Evolutionary conservation across 495 filamentous ascomycete species (phyloP).

Genomic region (Amniculicola lignicola): DNA sequence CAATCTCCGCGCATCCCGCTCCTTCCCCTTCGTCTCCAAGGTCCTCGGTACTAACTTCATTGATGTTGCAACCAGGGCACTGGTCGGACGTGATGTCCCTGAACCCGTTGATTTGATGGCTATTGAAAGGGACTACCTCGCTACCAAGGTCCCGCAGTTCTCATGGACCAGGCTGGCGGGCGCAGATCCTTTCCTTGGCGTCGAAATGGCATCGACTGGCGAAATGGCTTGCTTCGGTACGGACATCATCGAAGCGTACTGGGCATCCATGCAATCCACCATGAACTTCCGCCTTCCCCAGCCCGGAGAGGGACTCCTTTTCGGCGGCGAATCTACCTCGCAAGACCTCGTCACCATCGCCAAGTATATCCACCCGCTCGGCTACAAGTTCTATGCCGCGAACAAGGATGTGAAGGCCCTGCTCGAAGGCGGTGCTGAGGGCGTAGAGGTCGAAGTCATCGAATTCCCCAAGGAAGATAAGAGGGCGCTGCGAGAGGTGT

Average conservation of each 20-base stretch:
- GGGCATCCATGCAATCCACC: conserved; percentile 89
- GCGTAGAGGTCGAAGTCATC: conserved; percentile 77
- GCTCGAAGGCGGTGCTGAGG: conserved; percentile 67
- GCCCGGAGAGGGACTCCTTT: conserved; percentile 88
- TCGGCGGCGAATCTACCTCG: conserved; percentile 75
- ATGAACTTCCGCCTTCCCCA: conserved; percentile 99
- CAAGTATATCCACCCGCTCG: conserved; percentile 78
- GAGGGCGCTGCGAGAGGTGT: conserved; percentile 88
- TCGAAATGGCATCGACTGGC: conserved; percentile 95
- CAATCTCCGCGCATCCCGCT: conserved; percentile 95
- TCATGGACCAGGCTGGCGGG: conserved; percentile 98
- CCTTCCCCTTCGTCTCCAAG: conserved; percentile 97
- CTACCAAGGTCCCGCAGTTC: conserved; percentile 98
- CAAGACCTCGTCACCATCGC: conserved; percentile 70
- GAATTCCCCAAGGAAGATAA: conserved; percentile 98
- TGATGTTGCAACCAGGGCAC: conserved; percentile 89
- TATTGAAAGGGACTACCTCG: conserved; percentile 81
- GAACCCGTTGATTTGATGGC: conserved; percentile 86
- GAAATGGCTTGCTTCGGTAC: conserved; percentile 99
- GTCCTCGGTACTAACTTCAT: conserved; percentile 97
- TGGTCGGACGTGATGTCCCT: conserved; percentile 82
- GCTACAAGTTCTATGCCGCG: conserved; percentile 90
- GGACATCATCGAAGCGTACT: conserved; percentile 93
- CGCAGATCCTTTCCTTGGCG: conserved; percentile 94
- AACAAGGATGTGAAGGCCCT: conserved; percentile 75